Evolutionary conservation across 257 asterid genomes (phyloP).

Genomic region (Nicotiana otophora): DNA sequence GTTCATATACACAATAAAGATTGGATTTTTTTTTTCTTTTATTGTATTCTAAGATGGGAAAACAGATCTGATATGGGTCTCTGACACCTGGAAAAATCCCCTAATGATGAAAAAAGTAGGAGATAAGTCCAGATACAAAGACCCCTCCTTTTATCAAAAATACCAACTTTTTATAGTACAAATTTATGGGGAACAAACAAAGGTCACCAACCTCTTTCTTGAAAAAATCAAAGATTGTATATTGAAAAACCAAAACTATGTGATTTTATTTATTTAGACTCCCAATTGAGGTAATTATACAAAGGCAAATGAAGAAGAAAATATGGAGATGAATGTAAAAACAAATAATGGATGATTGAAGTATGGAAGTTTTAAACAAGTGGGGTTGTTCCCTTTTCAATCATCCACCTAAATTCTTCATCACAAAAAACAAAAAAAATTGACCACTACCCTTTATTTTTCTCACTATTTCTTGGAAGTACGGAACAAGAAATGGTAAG

Average conservation of each 20-base stretch:
- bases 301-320: not conserved
- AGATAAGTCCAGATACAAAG: conserved; percentile 18
- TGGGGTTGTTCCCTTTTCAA: not conserved
- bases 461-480: not conserved
- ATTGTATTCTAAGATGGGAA: not conserved
- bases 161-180: not conserved
- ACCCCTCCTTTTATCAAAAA: conserved; percentile 12
- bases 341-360: not conserved
- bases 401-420: not conserved
- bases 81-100: conserved; percentile 17
- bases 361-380: not conserved
- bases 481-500: not conserved
- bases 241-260: not conserved
- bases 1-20: not conserved
- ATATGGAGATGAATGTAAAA: not conserved
- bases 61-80: conserved; percentile 23
- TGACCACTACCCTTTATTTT: not conserved
- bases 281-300: not conserved
- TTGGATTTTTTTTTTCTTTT: not conserved
- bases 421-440: not conserved
- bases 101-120: not conserved
- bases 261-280: not conserved
- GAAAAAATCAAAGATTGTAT: not conserved
- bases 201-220: not conserved
- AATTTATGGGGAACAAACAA: not conserved